Conservation (phyloP, 371 early-diverging fungal genomes). For the Lichtheimia ornata region DNA sequence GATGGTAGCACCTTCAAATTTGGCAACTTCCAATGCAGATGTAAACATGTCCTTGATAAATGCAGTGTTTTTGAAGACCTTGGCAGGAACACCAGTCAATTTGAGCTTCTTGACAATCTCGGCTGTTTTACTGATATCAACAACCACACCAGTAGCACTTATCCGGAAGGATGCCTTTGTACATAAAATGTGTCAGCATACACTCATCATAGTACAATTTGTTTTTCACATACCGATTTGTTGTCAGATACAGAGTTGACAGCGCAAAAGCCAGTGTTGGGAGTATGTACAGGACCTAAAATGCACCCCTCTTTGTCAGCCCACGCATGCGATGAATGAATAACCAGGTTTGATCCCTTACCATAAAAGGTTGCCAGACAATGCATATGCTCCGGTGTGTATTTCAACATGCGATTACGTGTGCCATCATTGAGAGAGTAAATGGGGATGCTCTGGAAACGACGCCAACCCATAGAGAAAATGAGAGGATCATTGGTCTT, state of each 20-base stretch:
- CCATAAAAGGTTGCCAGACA: conserved; percentile 95
- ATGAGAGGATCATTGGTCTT: conserved; percentile 98
- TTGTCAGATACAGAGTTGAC: conserved; percentile 78
- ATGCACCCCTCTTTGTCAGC: neutral
- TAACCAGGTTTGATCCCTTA: conserved; percentile 22
- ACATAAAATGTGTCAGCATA: too few relatives aligned
- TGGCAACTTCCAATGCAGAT: conserved; percentile 96
- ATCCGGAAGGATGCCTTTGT: conserved; percentile 84
- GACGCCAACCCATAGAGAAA: conserved; percentile 98
- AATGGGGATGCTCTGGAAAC: conserved; percentile 96
- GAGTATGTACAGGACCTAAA: conserved; percentile 80
- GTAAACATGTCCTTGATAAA: conserved; percentile 99
- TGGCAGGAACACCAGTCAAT: conserved; percentile 93
- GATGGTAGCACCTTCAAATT: conserved; percentile 96
- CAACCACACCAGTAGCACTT: conserved; percentile 91
- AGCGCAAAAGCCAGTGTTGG: conserved; percentile 96
- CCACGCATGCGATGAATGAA: too few relatives aligned
- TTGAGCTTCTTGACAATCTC: conserved; percentile 99
- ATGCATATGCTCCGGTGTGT: conserved; percentile 99
- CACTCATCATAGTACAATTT: too few relatives aligned
- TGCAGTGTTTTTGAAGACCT: conserved; percentile 98
- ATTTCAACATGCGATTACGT: conserved; percentile 97
- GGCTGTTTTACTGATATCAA: conserved; percentile 88
- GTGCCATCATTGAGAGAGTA: conserved; percentile 94
- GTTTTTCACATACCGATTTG: conserved; percentile 47